Evolutionary conservation across 345 rosid genomes (phyloP).

Genomic region (Pugionium cornutum): DNA sequence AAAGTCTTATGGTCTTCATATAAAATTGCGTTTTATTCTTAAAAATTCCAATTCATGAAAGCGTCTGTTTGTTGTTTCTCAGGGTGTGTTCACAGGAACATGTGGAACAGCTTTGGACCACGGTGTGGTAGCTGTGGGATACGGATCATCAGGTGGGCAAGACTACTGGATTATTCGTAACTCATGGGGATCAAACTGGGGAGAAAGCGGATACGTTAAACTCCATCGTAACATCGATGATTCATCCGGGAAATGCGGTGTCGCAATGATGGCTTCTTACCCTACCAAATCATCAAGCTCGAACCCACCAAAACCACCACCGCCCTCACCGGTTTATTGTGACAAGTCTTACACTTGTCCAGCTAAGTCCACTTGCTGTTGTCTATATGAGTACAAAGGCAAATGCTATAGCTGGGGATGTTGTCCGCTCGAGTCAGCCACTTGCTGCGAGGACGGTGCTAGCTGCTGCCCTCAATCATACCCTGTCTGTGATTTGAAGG

Average conservation of each 20-base stretch:
- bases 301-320: slow-evolving; percentile 81
- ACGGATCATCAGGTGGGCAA: slow-evolving; percentile 35
- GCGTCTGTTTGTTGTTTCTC: slow-evolving; percentile 2
- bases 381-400: slow-evolving; percentile 49
- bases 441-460: slow-evolving; percentile 70
- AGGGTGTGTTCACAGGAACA: slow-evolving; percentile 43
- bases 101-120: slow-evolving; percentile 43
- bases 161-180: slow-evolving; percentile 43
- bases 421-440: slow-evolving; percentile 79
- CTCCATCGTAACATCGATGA: slow-evolving; percentile 36
- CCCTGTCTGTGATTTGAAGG: slow-evolving; percentile 67
- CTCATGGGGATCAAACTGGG: slow-evolving; percentile 45
- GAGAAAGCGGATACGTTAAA: slow-evolving; percentile 39
- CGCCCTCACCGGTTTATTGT: slow-evolving; percentile 61
- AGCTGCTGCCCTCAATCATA: slow-evolving; percentile 85
- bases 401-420: slow-evolving; percentile 92
- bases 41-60: background rate
- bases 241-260: slow-evolving; percentile 36
- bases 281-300: slow-evolving; percentile 43
- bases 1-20: background rate
- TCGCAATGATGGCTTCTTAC: slow-evolving; percentile 42
- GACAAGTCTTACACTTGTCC: slow-evolving; percentile 67
- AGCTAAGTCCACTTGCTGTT: slow-evolving; percentile 70
- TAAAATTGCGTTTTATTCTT: background rate
- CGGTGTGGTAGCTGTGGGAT: slow-evolving; percentile 41